These are phyloP conservation scores for Gautieria morchelliformis DNA, from an alignment of 768 basidiomycete species.

Conservation along the genomic window DNA sequence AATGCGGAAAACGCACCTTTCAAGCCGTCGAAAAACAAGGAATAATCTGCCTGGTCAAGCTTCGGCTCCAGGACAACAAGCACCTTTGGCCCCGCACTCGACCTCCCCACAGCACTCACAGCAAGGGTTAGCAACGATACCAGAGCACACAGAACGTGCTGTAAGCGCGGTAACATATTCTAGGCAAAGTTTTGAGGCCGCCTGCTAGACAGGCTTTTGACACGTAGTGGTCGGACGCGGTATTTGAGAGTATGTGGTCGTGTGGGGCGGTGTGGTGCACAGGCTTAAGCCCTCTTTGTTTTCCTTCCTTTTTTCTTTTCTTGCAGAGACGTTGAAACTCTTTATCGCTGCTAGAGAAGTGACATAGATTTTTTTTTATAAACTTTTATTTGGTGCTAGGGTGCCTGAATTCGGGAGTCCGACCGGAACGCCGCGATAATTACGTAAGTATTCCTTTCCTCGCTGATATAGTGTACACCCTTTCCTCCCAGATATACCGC, in stretches of 20 bases:
- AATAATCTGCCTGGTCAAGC: conserved; percentile 59
- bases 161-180: background rate
- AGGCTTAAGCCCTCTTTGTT: too few species aligned
- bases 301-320: too few species aligned
- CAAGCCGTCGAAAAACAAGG: conserved; percentile 73
- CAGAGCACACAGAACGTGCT: background rate
- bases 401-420: background rate
- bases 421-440: background rate
- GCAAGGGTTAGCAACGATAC: background rate
- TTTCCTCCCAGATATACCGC: too few species aligned
- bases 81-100: conserved; percentile 75
- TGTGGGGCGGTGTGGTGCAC: too few species aligned
- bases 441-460: background rate
- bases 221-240: background rate
- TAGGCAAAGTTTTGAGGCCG: too few species aligned
- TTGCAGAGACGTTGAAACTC: too few species aligned
- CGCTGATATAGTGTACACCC: background rate
- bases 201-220: background rate
- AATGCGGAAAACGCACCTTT: conserved; percentile 39
- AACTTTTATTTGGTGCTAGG: too few species aligned
- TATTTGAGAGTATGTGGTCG: background rate
- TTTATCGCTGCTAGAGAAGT: too few species aligned
- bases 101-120: conserved; percentile 37
- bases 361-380: too few species aligned
- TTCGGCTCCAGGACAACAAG: conserved; percentile 76